Conservation (phyloP, 2,329 filamentous ascomycete genomes). For the Emericellopsis atlantica region DNA sequence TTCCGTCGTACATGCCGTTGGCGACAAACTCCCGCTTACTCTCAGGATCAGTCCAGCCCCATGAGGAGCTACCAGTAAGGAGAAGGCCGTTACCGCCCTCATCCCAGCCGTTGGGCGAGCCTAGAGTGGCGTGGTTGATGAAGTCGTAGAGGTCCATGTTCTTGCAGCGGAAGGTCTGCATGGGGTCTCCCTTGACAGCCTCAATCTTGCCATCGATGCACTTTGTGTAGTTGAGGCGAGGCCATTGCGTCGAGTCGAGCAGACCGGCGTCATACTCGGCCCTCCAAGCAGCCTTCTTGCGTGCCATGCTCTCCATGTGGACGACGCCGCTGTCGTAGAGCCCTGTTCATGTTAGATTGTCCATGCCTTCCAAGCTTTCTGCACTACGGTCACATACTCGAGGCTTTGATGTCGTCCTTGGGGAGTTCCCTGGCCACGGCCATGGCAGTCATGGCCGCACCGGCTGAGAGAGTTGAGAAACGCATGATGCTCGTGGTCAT, state of each 20-base stretch:
- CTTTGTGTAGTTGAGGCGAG: conserved; percentile 9
- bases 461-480: conserved; percentile 4
- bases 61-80: conserved; percentile 14
- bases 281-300: conserved; percentile 7
- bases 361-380: not conserved
- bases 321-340: conserved; percentile 9
- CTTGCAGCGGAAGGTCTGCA: conserved; percentile 10
- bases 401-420: conserved; percentile 7
- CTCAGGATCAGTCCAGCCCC: conserved; percentile 27
- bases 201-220: conserved; percentile 9
- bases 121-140: conserved; percentile 35
- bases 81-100: not conserved
- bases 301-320: conserved; percentile 7
- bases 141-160: conserved; percentile 39
- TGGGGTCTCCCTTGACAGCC: conserved; percentile 8
- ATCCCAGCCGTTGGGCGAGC: conserved; percentile 17
- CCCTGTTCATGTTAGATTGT: conserved; percentile 2
- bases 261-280: conserved; percentile 8
- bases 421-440: conserved; percentile 7
- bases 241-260: conserved; percentile 9
- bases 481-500: conserved; percentile 4
- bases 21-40: conserved; percentile 14
- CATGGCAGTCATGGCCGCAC: conserved; percentile 5
- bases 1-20: conserved; percentile 19
- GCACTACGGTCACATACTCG: not conserved